These are phyloP conservation scores for Mycena galopus DNA, from an alignment of 768 basidiomycete species.

Conservation along the genomic window DNA sequence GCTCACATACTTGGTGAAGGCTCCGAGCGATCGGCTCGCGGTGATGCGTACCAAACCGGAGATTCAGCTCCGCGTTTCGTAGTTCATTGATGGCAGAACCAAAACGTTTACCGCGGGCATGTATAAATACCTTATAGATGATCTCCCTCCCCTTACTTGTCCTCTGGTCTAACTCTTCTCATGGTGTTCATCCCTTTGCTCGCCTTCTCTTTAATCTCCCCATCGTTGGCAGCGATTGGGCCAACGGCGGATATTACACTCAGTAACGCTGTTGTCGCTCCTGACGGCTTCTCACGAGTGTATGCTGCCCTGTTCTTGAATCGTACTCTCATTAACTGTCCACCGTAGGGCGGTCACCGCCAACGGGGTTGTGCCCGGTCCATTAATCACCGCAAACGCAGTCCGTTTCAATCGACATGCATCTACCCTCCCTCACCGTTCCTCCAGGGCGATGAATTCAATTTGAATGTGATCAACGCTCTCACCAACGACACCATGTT, in stretches of 20 bases:
- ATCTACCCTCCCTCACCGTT: neutral
- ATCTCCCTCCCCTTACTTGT: neutral
- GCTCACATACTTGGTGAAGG: neutral
- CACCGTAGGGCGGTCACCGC: conserved; percentile 54
- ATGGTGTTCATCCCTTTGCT: conserved; percentile 3
- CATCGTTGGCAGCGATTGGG: conserved; percentile 11
- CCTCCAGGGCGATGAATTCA: conserved; percentile 45
- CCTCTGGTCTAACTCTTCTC: neutral
- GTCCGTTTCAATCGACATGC: conserved; percentile 22
- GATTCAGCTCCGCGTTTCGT: neutral
- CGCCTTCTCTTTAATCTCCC: neutral
- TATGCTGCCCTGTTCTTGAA: conserved; percentile 25
- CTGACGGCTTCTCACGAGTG: conserved; percentile 52
- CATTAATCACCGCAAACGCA: conserved; percentile 54
- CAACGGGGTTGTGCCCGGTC: conserved; percentile 60
- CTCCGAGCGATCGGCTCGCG: neutral
- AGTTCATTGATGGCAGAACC: neutral
- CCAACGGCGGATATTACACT: conserved; percentile 43
- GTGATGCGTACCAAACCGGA: neutral
- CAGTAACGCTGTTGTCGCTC: conserved; percentile 49
- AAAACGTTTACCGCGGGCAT: neutral
- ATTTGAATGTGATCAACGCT: conserved; percentile 52
- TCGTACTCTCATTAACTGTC: neutral
- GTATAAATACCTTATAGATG: neutral
- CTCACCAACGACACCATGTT: conserved; percentile 54